phyloP scores from a whole-genome alignment of 192 early-diverging fungal genomes.

The Kappamyces sp. region DNA sequence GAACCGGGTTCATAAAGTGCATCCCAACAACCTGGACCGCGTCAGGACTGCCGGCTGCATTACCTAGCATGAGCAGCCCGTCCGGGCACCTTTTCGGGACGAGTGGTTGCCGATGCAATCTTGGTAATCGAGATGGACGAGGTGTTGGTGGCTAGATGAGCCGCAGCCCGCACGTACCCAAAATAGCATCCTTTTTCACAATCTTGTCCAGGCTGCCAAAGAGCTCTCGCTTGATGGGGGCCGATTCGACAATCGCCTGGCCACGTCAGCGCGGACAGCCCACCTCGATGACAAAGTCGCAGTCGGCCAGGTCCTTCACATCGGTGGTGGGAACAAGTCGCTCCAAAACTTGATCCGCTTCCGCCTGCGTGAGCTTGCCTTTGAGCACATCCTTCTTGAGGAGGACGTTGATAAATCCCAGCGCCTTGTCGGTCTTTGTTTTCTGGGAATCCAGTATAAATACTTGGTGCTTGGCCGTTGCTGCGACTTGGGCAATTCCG shows the following conservation, averaged over 20 bases:
- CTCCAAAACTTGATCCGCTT: conserved; percentile 52
- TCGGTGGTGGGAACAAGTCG: conserved; percentile 58
- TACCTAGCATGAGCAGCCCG: conserved; percentile 2
- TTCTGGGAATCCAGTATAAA: conserved; percentile 72
- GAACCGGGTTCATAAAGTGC: conserved; percentile 99
- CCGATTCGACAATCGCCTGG: conserved; percentile 82
- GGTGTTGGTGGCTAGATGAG: conserved; percentile 76
- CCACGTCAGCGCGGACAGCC: conserved; percentile 13
- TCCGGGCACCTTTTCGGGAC: conserved; percentile 52
- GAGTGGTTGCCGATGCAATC: conserved; percentile 85
- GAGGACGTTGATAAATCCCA: conserved; percentile 78
- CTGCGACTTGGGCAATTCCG: conserved; percentile 82
- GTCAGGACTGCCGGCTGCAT: not conserved
- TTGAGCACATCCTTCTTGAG: conserved; percentile 86
- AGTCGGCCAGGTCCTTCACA: conserved; percentile 55
- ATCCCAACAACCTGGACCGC: conserved; percentile 77
- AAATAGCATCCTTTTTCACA: conserved; percentile 64
- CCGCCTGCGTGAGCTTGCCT: conserved; percentile 76
- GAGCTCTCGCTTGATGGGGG: conserved; percentile 72
- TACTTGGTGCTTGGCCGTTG: conserved; percentile 69
- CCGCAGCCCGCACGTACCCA: conserved; percentile 19
- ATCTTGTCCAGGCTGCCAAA: conserved; percentile 70
- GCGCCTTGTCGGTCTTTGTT: conserved; percentile 69
- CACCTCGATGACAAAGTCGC: conserved; percentile 88
- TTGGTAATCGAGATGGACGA: conserved; percentile 95